Base-by-base conservation (phyloP, 345 rosid genomes). In the Draba incana region DNA sequence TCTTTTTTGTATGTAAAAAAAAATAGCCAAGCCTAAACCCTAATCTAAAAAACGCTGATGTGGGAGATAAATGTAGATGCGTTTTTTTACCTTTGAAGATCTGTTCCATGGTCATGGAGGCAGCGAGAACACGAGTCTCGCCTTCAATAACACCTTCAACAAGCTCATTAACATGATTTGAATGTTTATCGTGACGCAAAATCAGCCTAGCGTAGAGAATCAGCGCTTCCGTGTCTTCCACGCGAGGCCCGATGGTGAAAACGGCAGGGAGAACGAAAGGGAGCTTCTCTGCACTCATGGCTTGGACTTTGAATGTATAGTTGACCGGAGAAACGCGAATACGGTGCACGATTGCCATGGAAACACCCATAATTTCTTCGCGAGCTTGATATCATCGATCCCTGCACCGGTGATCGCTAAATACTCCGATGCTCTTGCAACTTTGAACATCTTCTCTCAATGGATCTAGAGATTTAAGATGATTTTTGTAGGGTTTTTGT, bases 201-300 rank as follows among this genome's bases (percentile, higher is more conserved):
- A 92, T 81, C 8, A 88, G 81, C 71, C 81, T 85, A 16, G 96
- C 93, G 15, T 87, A 88, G 10, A 66, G 72, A 55, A 81, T 58
- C 10, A 88, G 93, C 69, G 89, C 75, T 0, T 49, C 60, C 0
- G 55, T 47, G 35, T 91, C 86, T 6, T 87, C 89, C 0, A 80
- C 76, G 0, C 93, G 88, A 27, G 92, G 96, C 0, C 98, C 96
- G 4, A 92, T 82, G 8, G 91, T 85, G 82, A 88, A 91, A 9
- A 88, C 89, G 0, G 96, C 92, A 0, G 92, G 96, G 31, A 88
- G 86, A 43, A 87, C 28, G 28, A 88, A 91, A 14, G 96, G 96
- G 44, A 92, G 96, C 71, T 91, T 88, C 84, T 91, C 96, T 3
- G 96, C 91, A 6, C 88, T 85, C 96, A 91, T 91, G 62, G 96